Evolutionary conservation across 2,329 filamentous ascomycete genomes (phyloP), one percentile per base, ranked within the genome.

Genomic region (Camptophora hylomeconis): DNA sequence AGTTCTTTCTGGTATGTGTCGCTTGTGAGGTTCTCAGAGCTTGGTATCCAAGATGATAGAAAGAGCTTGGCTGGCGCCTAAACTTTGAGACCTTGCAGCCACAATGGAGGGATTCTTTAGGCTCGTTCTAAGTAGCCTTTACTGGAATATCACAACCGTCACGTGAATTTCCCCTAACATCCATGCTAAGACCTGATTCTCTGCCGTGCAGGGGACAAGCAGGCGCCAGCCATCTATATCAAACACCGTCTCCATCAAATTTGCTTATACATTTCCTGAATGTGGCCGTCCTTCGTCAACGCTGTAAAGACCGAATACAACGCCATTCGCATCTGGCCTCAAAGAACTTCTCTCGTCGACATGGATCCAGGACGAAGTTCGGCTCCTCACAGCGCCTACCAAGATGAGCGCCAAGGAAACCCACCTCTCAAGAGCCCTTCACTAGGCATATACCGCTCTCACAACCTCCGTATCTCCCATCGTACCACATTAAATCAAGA

Each of bases 271-370:
- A n/a, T 23, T 5, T 23, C 5, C 5, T n/a, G 10, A 23, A 23
- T 23, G 21, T 23, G 21, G 21, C 10, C 21, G 5, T 23, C 21
- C 21, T 13, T 23, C 21, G 10, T 23, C 21, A n/a, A n/a, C 21
- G 21, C 10, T 23, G 21, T 23, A n/a, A 23, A 23, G 10, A n/a
- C 21, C 14, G 21, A 23, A n/a, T 23, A 23, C 21, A 23, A 23
- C 21, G 21, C 21, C 21, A 23, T 23, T 13, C 21, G 21, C 21
- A 23, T 23, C 10, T 23, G 21, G 21, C 21, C 21, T 23, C 21
- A n/a, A 23, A 23, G 21, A n/a, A 23, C 10, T 5, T 13, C 21
- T 23, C 21, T 5, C 21, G 21, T n/a, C 21, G 21, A 23, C 10
- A 23, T 23, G 21, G 21, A 23, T 6, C 10, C 21, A 13, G 21